Evolutionary conservation across 164 flowering plant genomes (phyloP), one percentile per base, ranked within the genome.

Genomic region (Berberis thunbergii): DNA sequence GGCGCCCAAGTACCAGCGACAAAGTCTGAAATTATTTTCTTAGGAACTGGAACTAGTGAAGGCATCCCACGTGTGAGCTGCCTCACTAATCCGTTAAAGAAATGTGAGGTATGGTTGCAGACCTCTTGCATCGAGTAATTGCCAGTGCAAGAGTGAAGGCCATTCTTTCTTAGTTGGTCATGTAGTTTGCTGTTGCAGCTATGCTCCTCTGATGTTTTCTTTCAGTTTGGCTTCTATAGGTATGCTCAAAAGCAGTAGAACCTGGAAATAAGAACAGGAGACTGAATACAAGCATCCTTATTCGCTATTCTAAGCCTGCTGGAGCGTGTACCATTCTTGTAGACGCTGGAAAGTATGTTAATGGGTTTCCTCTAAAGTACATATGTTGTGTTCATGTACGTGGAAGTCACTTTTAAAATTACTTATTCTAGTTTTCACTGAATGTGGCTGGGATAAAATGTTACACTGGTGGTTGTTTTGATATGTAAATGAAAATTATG

Each of bases 41-140:
- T 94, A 67, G 99, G 97, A 40, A 91, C 99, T 1, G 97, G 99
- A 66, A 94, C 99, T 40, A 94, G 99, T 78, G 99, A 94, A 85
- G 99, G 99, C 44, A 87, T 94, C 72, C 97, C 97, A 12, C 91
- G 97, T 56, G 95, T 91, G 59, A 94, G 99, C 85, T 94, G 99
- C 74, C 87, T 94, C 46, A 91, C 99, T n/a, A 73, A 91, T 79
- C 88, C 96, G 60, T 4, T 68, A 63, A 86, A 88, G 78, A 78
- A 70, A 60, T 94, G 99, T 65, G 66, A 77, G 83, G 97, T 94
- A 80, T 65, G 67, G 46, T n/a, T 59, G 2, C 38, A 26, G 11
- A 59, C 6, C 63, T 45, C 64, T 63, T 26, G 7, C 10, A 43
- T 41, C 41, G 10, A 49, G 45, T 4, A n/a, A 59, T 59, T 59